A percentile compares a stretch with the other conserved stretches of the same genome.
Evolutionary conservation across 306 rosid genomes (phyloP).

Genomic region (Gastrolobium villosum): DNA sequence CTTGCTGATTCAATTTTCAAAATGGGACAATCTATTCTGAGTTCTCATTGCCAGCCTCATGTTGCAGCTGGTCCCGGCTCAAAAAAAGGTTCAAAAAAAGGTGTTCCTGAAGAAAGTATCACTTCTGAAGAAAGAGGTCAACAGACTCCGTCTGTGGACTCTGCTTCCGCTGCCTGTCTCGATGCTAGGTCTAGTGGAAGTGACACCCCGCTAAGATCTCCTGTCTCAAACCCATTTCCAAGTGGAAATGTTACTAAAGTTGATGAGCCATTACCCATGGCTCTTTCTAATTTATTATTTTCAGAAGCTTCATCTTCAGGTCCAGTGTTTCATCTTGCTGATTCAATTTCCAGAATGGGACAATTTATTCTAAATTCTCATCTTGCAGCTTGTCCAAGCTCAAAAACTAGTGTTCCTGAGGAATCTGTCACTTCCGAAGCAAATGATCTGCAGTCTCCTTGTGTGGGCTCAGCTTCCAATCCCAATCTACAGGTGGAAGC

Average conservation of each 20-base stretch:
- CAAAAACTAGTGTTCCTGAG: constrained; percentile 39
- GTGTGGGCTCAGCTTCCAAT: constrained; percentile 42
- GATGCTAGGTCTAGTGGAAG: constrained; percentile 59
- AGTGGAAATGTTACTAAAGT: constrained; percentile 33
- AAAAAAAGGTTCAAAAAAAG: constrained; percentile 40
- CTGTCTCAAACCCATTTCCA: constrained; percentile 36
- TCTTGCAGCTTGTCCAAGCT: constrained; percentile 43
- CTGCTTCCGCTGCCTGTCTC: constrained; percentile 44
- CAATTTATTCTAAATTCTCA: constrained; percentile 33
- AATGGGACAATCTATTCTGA: constrained; percentile 50
- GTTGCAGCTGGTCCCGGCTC: constrained; percentile 48
- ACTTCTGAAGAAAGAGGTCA: constrained; percentile 42
- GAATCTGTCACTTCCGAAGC: constrained; percentile 37
- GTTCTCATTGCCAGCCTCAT: constrained; percentile 48
- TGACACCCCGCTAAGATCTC: constrained; percentile 58
- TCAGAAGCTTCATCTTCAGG: constrained; percentile 56
- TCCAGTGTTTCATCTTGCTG: constrained; percentile 50
- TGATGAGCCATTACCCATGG: constrained; percentile 55
- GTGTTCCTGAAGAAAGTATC: constrained; percentile 37
- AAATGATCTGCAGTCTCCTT: constrained; percentile 33
- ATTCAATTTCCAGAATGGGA: constrained; percentile 52
- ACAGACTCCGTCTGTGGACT: constrained; percentile 38
- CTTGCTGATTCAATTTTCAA: constrained; percentile 59
- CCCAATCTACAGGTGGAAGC: constrained; percentile 41
- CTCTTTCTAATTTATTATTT: constrained; percentile 56